Evolutionary conservation across 805 yeast species (phyloP).

Genomic region (Nakazawaea pomicola): DNA sequence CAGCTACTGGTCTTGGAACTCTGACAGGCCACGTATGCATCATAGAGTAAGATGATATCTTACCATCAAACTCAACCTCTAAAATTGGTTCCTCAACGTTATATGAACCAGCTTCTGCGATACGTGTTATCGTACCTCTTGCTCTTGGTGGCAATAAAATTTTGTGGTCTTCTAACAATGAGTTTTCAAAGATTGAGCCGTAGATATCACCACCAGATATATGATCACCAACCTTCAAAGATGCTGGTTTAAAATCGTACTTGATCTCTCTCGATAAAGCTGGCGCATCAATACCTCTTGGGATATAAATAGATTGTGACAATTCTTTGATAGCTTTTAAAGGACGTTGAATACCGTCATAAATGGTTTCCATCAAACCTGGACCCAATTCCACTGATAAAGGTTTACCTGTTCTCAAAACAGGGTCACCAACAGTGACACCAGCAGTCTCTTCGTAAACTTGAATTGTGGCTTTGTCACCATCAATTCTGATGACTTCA

Average conservation of each 20-base stretch:
- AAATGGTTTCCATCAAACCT: conserved; percentile 97
- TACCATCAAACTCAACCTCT: conserved; percentile 94
- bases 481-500: conserved; percentile 95
- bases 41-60: conserved; percentile 77
- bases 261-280: conserved; percentile 78
- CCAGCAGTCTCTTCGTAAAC: conserved; percentile 99
- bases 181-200: conserved; percentile 92
- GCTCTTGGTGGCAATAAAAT: conserved; percentile 97
- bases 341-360: conserved; percentile 99
- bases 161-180: conserved; percentile 87
- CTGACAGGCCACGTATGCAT: conserved; percentile 99
- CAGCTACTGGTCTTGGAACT: conserved; percentile 98
- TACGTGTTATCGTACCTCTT: conserved; percentile 89
- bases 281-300: conserved; percentile 98
- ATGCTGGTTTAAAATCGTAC: conserved; percentile 83
- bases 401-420: conserved; percentile 97
- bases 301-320: conserved; percentile 92
- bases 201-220: conserved; percentile 97
- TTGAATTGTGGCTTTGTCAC: conserved; percentile 96
- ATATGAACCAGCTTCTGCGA: conserved; percentile 89
- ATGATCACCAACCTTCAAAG: conserved; percentile 88
- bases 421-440: conserved; percentile 99
- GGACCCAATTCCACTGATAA: conserved; percentile 98
- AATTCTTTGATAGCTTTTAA: conserved; percentile 84
- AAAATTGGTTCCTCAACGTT: conserved; percentile 83